Base-by-base conservation (phyloP, 441 rosid genomes). In the Theobroma grandiflorum region DNA sequence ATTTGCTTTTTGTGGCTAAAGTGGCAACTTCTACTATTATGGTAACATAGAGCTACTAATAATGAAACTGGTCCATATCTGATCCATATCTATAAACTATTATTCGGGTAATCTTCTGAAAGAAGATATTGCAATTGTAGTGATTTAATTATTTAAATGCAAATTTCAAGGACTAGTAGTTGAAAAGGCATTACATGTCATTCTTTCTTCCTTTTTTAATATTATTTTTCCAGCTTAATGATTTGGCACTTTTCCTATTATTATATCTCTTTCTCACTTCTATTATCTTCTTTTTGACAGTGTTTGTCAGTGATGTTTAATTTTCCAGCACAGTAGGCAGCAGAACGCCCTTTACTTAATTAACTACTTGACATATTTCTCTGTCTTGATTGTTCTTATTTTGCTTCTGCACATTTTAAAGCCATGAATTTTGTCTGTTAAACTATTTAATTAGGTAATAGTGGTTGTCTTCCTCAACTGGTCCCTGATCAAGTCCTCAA, bases 401-500 rank as follows among this genome's bases (percentile, higher is more conserved):
- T 50, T 55, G 57, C 58, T 72, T 58, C 45, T 68, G 31, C 10
- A 58, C 38, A 59, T 16, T 42, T 18, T 74, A 74, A 37, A 22
- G 79, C 61, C 9, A 67, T 64, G 31, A 8, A 10, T n/a, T 53
- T 74, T 72, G 75, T 40, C 35, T 10, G 8, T 40, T 74, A 75
- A 74, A 76, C 49, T 66, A 3, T 74, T 40, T 82, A 65, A 75
- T 74, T 72, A 97, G 99, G 88, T 89, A 91, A 87, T 82, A 82
- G 87, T 63, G 80, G 74, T 61, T 84, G 67, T 79, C 87, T 91
- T 81, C 98, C 92, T 1, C 90, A 81, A 52, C 72, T 97, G 89
- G 83, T 78, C 80, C 92, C 98, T 82, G 96, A 91, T 59, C 99
- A 97, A 88, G 84, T 92, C 74, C 95, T 93, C 33, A 97, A 97